Evolutionary conservation across 2,329 filamentous ascomycete genomes (phyloP).

Genomic region (Fusarium sp.): DNA sequence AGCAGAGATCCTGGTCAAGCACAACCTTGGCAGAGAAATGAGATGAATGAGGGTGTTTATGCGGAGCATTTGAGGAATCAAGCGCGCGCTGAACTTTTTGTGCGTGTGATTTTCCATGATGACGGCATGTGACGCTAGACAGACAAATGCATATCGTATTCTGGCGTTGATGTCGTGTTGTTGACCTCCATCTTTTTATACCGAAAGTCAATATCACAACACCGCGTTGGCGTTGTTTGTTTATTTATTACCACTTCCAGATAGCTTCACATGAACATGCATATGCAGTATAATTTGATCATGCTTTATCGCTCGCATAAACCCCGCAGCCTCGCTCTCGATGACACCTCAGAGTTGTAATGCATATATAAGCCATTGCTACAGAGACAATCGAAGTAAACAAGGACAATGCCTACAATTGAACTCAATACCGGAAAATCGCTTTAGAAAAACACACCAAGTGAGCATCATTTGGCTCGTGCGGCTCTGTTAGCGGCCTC

Average conservation of each 20-base stretch:
- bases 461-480: constrained; percentile 13
- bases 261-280: constrained; percentile 15
- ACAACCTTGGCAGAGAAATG: constrained; percentile 43
- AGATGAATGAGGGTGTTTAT: constrained; percentile 41
- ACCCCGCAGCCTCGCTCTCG: constrained; percentile 22
- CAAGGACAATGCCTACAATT: constrained; percentile 21
- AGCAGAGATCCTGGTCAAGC: constrained; percentile 28
- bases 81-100: constrained; percentile 8
- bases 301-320: constrained; percentile 31
- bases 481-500: constrained; percentile 12
- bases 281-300: constrained; percentile 14
- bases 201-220: constrained; percentile 32
- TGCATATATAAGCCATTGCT: constrained; percentile 12
- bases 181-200: background rate
- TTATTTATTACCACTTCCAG: constrained; percentile 24
- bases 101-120: constrained; percentile 15
- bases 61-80: constrained; percentile 21
- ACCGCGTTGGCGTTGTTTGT: constrained; percentile 29
- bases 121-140: constrained; percentile 34
- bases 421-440: constrained; percentile 7
- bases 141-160: constrained; percentile 12
- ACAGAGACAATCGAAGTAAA: constrained; percentile 24
- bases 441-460: background rate
- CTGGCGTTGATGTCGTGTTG: constrained; percentile 13
- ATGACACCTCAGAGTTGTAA: constrained; percentile 18